A percentile compares a stretch with the other conserved stretches of the same genome.
phyloP scores from a whole-genome alignment of 176 grass and related monocot genomes.

The Puccinellia tenuiflora region DNA sequence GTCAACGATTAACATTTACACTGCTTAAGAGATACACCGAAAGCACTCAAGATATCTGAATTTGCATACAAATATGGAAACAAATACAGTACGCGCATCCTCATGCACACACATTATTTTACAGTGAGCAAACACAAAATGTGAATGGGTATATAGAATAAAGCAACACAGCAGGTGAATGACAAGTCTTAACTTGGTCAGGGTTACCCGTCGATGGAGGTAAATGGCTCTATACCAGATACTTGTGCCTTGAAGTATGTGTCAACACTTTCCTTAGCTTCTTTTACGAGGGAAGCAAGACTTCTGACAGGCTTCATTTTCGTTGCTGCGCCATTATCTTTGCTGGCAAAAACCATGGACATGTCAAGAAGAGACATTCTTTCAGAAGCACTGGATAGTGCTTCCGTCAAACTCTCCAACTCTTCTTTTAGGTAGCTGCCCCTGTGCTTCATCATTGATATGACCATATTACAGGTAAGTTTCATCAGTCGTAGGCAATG shows the following conservation, averaged over 20 bases:
- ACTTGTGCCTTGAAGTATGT: neutral
- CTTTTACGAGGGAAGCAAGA: neutral
- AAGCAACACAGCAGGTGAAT: too few species aligned
- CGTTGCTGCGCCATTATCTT: neutral
- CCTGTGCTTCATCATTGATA: neutral
- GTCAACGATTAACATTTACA: too few species aligned
- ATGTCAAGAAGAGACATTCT: neutral
- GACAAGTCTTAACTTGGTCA: too few species aligned
- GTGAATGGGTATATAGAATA: too few species aligned
- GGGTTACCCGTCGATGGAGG: too few species aligned
- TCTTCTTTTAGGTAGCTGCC: neutral
- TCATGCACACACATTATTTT: too few species aligned
- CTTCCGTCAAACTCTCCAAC: neutral
- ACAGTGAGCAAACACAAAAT: too few species aligned
- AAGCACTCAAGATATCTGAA: too few species aligned
- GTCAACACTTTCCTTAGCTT: neutral
- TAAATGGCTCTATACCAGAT: too few species aligned
- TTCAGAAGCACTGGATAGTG: neutral
- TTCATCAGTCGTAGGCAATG: neutral
- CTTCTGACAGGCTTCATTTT: neutral
- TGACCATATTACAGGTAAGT: neutral
- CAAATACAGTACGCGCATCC: too few species aligned
- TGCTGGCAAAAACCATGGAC: slow-evolving; percentile 4
- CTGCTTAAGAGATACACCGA: too few species aligned
- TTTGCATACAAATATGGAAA: too few species aligned